Evolutionary conservation across 352 stramenopile genomes (phyloP).

Genomic region (Hyaloperonospora arabidopsidis): DNA sequence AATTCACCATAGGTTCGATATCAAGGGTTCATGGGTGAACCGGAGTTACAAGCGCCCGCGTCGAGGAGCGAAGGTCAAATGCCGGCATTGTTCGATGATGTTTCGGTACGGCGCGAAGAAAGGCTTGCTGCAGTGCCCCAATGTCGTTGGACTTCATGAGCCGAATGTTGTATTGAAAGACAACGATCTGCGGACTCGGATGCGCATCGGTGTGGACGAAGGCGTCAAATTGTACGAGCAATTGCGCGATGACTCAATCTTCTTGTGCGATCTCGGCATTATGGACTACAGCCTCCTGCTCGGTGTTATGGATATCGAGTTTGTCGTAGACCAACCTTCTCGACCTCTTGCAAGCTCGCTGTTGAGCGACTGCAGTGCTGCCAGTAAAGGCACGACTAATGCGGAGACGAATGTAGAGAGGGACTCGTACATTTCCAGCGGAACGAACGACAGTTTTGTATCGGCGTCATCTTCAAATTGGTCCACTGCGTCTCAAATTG

Average conservation of each 20-base stretch:
- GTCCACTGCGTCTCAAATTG: slow-evolving; percentile 18
- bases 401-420: slow-evolving; percentile 8
- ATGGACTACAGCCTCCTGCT: slow-evolving; percentile 90
- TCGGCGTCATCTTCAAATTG: slow-evolving; percentile 27
- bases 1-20: slow-evolving; percentile 86
- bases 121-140: slow-evolving; percentile 57
- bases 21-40: slow-evolving; percentile 90
- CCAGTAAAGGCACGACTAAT: slow-evolving; percentile 13
- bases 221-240: slow-evolving; percentile 58
- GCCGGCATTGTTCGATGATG: slow-evolving; percentile 79
- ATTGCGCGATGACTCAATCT: slow-evolving; percentile 63
- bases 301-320: slow-evolving; percentile 79
- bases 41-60: slow-evolving; percentile 74
- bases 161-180: slow-evolving; percentile 85
- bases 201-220: slow-evolving; percentile 59
- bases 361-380: slow-evolving; percentile 17
- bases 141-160: slow-evolving; percentile 71
- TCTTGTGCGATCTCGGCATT: slow-evolving; percentile 70
- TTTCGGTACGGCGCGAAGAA: slow-evolving; percentile 76
- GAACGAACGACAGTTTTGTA: slow-evolving; percentile 40
- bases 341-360: slow-evolving; percentile 28
- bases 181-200: slow-evolving; percentile 72
- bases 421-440: slow-evolving; percentile 9
- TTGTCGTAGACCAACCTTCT: slow-evolving; percentile 53
- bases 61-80: slow-evolving; percentile 71